These are phyloP conservation scores for Xylariaceae sp. DNA, from an alignment of 2,329 filamentous ascomycete genomes.

Conservation along the genomic window DNA sequence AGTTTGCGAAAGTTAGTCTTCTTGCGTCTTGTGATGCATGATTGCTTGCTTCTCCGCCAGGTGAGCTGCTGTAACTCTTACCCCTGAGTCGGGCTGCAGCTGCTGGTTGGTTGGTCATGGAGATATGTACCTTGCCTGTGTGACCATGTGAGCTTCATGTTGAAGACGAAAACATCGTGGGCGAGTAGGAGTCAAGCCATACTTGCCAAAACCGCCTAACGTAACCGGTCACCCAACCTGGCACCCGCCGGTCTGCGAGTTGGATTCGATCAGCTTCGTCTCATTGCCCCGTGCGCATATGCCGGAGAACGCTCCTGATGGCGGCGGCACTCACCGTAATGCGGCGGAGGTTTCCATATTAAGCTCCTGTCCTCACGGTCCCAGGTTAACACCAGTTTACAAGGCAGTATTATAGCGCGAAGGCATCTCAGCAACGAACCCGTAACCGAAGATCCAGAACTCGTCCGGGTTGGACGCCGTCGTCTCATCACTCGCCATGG, in stretches of 20 bases:
- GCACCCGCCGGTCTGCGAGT: slow-evolving; percentile 72
- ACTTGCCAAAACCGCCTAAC: slow-evolving; percentile 98
- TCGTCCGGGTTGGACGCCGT: slow-evolving; percentile 56
- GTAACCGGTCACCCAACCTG: slow-evolving; percentile 91
- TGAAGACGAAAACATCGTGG: background rate
- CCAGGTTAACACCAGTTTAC: slow-evolving; percentile 1
- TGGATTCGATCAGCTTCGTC: slow-evolving; percentile 6
- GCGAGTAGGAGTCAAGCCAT: slow-evolving; percentile 27
- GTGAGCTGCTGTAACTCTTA: too few species aligned
- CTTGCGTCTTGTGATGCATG: background rate
- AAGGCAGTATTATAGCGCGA: background rate
- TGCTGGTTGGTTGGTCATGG: background rate
- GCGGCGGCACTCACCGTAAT: slow-evolving; percentile 75
- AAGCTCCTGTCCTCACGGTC: slow-evolving; percentile 65
- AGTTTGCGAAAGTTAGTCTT: slow-evolving; percentile 15
- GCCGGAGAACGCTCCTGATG: too few species aligned
- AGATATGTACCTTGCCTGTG: slow-evolving; percentile 29
- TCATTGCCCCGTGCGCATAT: background rate
- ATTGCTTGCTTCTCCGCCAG: too few species aligned
- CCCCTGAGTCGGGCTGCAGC: too few species aligned
- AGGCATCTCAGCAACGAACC: slow-evolving; percentile 57
- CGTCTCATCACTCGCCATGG: slow-evolving; percentile 31
- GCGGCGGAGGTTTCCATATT: slow-evolving; percentile 97
- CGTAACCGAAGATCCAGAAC: slow-evolving; percentile 97
- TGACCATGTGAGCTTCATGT: slow-evolving; percentile 5